phyloP scores from a whole-genome alignment of 352 stramenopile species.

The Pythium inflatum region DNA sequence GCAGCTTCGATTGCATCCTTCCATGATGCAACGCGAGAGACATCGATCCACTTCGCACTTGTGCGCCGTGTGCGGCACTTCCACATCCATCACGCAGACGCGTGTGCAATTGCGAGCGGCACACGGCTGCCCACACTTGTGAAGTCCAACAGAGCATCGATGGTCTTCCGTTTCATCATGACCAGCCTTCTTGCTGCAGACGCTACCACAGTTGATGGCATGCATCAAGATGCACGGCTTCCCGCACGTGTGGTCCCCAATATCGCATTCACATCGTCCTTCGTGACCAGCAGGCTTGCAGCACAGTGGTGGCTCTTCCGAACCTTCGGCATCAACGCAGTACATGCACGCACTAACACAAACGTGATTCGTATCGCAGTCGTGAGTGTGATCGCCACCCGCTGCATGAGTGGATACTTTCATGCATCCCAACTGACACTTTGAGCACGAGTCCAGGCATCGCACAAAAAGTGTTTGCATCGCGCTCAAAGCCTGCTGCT shows the following conservation, averaged over 20 bases:
- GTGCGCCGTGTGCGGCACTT: conserved; percentile 55
- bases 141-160: conserved; percentile 55
- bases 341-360: conserved; percentile 57
- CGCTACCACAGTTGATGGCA: conserved; percentile 58
- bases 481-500: conserved; percentile 49
- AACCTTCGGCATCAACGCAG: conserved; percentile 39
- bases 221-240: conserved; percentile 41
- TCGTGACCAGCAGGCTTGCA: conserved; percentile 63
- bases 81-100: conserved; percentile 56
- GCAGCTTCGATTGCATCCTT: conserved; percentile 61
- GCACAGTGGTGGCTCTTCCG: conserved; percentile 44
- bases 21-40: conserved; percentile 63
- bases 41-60: conserved; percentile 69
- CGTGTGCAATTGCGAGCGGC: conserved; percentile 45
- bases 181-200: conserved; percentile 48
- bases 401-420: conserved; percentile 46
- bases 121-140: conserved; percentile 64
- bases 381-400: conserved; percentile 32
- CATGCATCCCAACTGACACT: conserved; percentile 70
- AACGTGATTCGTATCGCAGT: conserved; percentile 57
- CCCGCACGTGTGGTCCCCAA: conserved; percentile 71
- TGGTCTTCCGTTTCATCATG: conserved; percentile 50
- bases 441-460: conserved; percentile 57
- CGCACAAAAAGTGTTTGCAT: conserved; percentile 61
- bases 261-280: conserved; percentile 62